These are phyloP conservation scores for Cyclospora cayetanensis DNA, from an alignment of 169 alveolate genomes.

Conservation along the genomic window DNA sequence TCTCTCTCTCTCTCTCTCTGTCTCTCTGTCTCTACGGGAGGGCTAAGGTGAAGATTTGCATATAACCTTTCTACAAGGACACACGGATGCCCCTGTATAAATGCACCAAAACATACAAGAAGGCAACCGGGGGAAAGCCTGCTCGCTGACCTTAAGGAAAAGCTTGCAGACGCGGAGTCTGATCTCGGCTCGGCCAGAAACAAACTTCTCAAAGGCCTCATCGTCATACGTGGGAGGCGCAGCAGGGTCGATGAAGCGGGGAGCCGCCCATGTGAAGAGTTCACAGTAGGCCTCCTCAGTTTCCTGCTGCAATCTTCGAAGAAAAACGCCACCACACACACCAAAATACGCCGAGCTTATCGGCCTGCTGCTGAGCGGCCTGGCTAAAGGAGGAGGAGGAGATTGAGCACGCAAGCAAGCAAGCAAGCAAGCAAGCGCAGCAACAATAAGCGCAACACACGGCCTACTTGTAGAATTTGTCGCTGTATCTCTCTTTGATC, in stretches of 20 bases:
- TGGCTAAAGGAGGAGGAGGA: background rate
- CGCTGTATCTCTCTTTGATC: constrained; percentile 84
- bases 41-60: no score
- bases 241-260: constrained; percentile 84
- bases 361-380: background rate
- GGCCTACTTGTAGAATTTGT: constrained; percentile 82
- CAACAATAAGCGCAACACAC: background rate
- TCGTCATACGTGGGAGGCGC: background rate
- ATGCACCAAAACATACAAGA: background rate
- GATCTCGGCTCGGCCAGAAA: background rate
- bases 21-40: no score
- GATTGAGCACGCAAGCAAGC: background rate
- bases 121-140: background rate
- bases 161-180: background rate
- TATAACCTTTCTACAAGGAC: background rate
- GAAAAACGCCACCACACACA: background rate
- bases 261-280: constrained; percentile 81
- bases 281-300: constrained; percentile 85
- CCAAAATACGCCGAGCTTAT: background rate
- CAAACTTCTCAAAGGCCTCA: constrained; percentile 2
- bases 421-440: background rate
- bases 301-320: constrained; percentile 78
- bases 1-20: no score
- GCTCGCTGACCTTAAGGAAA: background rate
- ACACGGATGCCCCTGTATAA: background rate